Percentiles rank a stretch among this genome's conserved stretches.
These are phyloP conservation scores for Penicillium freii DNA, from an alignment of 2,329 filamentous ascomycete genomes.

Conservation along the genomic window DNA sequence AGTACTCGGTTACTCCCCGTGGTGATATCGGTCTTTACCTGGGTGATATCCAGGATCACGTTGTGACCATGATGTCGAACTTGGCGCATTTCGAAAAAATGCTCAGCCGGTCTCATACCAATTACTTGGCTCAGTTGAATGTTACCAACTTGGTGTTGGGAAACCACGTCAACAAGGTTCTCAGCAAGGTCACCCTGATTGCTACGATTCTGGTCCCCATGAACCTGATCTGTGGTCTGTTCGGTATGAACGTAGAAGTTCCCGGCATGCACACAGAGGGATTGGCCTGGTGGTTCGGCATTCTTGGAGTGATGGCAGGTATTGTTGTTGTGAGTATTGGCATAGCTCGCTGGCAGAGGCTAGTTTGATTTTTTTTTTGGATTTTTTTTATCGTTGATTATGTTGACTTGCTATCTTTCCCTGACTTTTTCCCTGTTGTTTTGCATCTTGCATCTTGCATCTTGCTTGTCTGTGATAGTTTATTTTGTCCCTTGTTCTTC, in stretches of 20 bases:
- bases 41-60: constrained; percentile 97
- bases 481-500: neutral
- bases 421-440: neutral
- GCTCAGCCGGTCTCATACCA: constrained; percentile 87
- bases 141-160: constrained; percentile 89
- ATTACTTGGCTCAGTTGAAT: constrained; percentile 91
- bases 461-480: neutral
- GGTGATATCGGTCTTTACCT: constrained; percentile 97
- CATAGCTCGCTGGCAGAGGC: constrained; percentile 42
- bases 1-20: constrained; percentile 89
- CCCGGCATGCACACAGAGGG: constrained; percentile 40
- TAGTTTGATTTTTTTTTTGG: constrained; percentile 32
- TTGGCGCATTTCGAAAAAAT: constrained; percentile 97
- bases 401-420: neutral
- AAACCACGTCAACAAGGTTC: constrained; percentile 80
- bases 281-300: constrained; percentile 51
- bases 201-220: constrained; percentile 95
- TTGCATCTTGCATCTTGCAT: neutral
- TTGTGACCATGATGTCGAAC: constrained; percentile 98
- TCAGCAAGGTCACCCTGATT: constrained; percentile 92
- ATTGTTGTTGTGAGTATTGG: constrained; percentile 42
- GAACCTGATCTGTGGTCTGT: constrained; percentile 74
- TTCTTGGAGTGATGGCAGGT: constrained; percentile 46
- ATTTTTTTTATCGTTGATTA: neutral
- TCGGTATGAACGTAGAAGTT: constrained; percentile 53